Evolutionary conservation across 208 protist species (phyloP), one percentile per base, ranked within the genome.

Genomic region (Kentomonas sorsogonicus): DNA sequence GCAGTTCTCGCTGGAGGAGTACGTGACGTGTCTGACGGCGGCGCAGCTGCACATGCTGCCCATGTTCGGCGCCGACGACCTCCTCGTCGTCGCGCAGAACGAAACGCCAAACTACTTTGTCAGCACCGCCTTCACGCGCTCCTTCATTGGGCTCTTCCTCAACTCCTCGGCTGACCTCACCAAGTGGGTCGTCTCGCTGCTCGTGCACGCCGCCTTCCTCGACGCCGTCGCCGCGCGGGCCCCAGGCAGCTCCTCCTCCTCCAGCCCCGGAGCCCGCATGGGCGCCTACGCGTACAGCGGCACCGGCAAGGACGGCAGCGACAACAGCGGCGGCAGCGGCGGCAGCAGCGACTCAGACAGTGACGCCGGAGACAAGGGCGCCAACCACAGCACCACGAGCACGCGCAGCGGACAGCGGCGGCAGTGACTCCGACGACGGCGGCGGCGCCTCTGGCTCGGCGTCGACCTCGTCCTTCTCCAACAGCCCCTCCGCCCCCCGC

Each of bases 201-300:
- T 86, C 10, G 56, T 82, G 23, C 65, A 72, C 64, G 74, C 79
- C 16, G 74, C 79, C 20, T 69, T 67, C 53, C 36, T 76, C 11
- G 79, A 87, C 57, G 63, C 64, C 3, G 40, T 60, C 31, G 20
- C 44, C 18, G 25, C 34, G 53, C 57, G 23, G 15, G 34, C 43
- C 6, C 26, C 11, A 5, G n/a, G 4, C n/a, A 3, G 5, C 13
- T 11, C 15, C 51, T 15, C 56, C 22, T 45, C 43, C 16, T 53
- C 48, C 25, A 54, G 39, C 18, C 40, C 34, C 6, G 41, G 25
- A 2, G 44, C 57, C 30, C 15, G 68, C 36, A 51, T 56, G 18
- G 56, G 62, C 53, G 20, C 57, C 5, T 72, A 57, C 9, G 62
- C 60, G 36, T 41, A 63, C 18, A 56, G 50, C 22, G 52, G 60